A percentile compares a stretch with the other conserved stretches of the same genome.
Evolutionary conservation across 257 asterid species (phyloP).

Genomic region (Scutellaria baicalensis): DNA sequence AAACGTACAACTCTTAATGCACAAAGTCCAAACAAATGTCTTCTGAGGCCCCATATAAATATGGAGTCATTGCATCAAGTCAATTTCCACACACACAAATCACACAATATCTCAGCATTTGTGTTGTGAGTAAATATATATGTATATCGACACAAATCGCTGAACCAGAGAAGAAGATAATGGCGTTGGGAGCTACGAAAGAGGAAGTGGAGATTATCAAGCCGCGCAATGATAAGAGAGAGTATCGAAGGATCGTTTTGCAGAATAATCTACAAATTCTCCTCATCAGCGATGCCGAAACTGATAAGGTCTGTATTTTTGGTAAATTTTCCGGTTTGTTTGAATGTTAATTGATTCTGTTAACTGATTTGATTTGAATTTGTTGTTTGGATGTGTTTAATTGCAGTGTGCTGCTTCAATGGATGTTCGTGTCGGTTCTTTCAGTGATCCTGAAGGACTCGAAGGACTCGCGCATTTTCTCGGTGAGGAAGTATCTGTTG

Average conservation of each 20-base stretch:
- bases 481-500: constrained; percentile 36
- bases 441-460: constrained; percentile 93
- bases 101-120: background rate
- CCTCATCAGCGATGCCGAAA: constrained; percentile 91
- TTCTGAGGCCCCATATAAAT: background rate
- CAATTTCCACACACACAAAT: constrained; percentile 2
- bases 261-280: constrained; percentile 71
- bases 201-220: constrained; percentile 57
- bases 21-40: background rate
- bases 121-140: background rate
- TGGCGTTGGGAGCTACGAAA: constrained; percentile 42
- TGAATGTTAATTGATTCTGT: background rate
- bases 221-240: constrained; percentile 79
- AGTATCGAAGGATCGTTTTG: constrained; percentile 67
- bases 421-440: constrained; percentile 93
- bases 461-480: constrained; percentile 99
- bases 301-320: constrained; percentile 60
- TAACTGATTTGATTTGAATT: background rate
- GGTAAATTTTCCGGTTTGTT: background rate
- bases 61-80: background rate
- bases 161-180: constrained; percentile 8
- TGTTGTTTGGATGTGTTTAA: constrained; percentile 11
- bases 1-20: too few species aligned
- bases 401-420: constrained; percentile 91
- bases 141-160: background rate